Conservation (phyloP, 768 basidiomycete species). For the Megacollybia marginata region DNA sequence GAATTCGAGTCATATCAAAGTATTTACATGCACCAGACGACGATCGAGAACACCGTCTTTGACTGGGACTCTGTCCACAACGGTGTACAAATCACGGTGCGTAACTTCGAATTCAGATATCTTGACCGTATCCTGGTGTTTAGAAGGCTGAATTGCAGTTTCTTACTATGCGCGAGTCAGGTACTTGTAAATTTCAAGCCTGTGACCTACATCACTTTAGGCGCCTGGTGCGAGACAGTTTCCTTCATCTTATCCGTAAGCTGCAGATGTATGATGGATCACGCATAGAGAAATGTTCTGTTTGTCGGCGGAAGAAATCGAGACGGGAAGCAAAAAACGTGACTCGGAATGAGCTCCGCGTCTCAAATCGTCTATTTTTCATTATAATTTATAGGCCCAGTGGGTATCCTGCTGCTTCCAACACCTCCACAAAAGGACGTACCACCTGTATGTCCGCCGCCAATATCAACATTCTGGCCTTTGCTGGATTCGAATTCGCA, state of each 20-base stretch:
- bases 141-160: slow-evolving; percentile 91
- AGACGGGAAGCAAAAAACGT: too few relatives aligned
- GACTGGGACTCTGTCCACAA: slow-evolving; percentile 76
- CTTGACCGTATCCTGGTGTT: slow-evolving; percentile 91
- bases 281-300: too few relatives aligned
- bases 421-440: slow-evolving; percentile 15
- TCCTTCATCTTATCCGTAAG: slow-evolving; percentile 58
- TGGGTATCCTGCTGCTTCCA: slow-evolving; percentile 4
- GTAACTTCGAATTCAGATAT: slow-evolving; percentile 96
- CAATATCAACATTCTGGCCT: slow-evolving; percentile 28
- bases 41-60: slow-evolving; percentile 91
- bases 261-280: too few relatives aligned
- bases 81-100: slow-evolving; percentile 84
- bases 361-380: too few relatives aligned
- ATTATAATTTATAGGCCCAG: not conserved
- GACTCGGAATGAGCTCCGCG: too few relatives aligned
- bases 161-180: slow-evolving; percentile 56
- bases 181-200: not conserved
- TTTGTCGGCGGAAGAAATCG: too few relatives aligned
- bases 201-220: slow-evolving; percentile 68
- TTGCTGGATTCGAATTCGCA: slow-evolving; percentile 25
- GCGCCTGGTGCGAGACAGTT: slow-evolving; percentile 67
- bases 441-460: slow-evolving; percentile 21
- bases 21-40: slow-evolving; percentile 56
- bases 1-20: not conserved